Percentiles rank a stretch among this genome's conserved stretches.
Evolutionary conservation across 768 basidiomycete genomes (phyloP).

Genomic region (Austroboletus festivus): DNA sequence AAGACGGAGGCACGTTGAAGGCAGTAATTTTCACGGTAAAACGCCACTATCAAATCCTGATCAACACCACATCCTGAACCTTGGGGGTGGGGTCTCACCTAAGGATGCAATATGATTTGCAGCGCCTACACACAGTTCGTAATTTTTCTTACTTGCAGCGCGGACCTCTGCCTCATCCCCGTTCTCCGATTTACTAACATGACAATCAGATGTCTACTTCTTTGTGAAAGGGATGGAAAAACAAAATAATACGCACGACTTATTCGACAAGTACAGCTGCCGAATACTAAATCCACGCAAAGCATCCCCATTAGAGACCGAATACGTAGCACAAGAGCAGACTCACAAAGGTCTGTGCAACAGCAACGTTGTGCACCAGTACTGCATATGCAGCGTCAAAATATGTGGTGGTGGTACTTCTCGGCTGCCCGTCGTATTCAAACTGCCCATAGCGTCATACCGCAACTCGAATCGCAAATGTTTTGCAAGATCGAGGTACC

Average conservation of each 20-base stretch:
- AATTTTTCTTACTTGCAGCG: conserved; percentile 56
- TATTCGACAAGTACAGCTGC: conserved; percentile 30
- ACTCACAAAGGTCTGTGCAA: conserved; percentile 75
- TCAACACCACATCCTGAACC: background rate
- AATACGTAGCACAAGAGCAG: background rate
- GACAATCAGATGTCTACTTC: background rate
- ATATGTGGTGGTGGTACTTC: conserved; percentile 56
- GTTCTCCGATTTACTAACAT: conserved; percentile 34
- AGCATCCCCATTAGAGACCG: too few species aligned
- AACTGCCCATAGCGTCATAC: conserved; percentile 34
- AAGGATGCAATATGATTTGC: conserved; percentile 79
- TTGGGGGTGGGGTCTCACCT: conserved; percentile 36
- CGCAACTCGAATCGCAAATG: conserved; percentile 63
- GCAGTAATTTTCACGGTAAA: conserved; percentile 62
- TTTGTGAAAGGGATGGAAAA: background rate
- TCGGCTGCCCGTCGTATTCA: conserved; percentile 19
- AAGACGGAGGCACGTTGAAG: conserved; percentile 65
- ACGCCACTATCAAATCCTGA: conserved; percentile 37
- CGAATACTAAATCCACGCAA: conserved; percentile 24
- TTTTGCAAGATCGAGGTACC: conserved; percentile 69
- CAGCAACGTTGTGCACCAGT: conserved; percentile 76
- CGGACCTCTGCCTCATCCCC: conserved; percentile 53
- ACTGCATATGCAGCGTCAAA: conserved; percentile 79
- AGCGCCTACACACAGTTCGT: conserved; percentile 70
- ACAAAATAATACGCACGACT: conserved; percentile 32